These are phyloP conservation scores for Pachysandra terminalis DNA, from an alignment of 164 flowering plant genomes.

Conservation along the genomic window DNA sequence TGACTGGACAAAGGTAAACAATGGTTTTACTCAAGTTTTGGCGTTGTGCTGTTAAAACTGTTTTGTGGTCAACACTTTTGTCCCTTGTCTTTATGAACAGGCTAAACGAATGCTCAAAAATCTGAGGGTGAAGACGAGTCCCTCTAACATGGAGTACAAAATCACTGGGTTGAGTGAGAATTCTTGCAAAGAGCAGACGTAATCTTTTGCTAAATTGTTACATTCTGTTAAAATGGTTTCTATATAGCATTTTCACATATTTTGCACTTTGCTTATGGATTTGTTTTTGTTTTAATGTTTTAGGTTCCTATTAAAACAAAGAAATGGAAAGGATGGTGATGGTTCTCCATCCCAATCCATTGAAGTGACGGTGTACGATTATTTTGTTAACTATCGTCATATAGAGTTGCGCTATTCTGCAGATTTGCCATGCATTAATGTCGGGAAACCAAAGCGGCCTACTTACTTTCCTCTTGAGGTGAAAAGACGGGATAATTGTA, in stretches of 20 bases:
- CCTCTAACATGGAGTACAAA: constrained; percentile 61
- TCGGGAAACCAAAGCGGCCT: constrained; percentile 66
- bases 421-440: constrained; percentile 60
- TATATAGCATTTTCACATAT: not conserved
- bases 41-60: not conserved
- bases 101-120: constrained; percentile 72
- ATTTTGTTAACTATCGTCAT: constrained; percentile 42
- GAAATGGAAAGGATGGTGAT: constrained; percentile 22
- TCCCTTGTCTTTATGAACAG: constrained; percentile 28
- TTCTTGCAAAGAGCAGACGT: constrained; percentile 64
- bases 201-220: constrained; percentile 9
- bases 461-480: constrained; percentile 69
- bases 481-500: not conserved
- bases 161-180: constrained; percentile 82
- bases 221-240: too few species aligned
- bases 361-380: constrained; percentile 61
- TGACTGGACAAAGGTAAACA: constrained; percentile 79
- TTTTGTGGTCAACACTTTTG: not conserved
- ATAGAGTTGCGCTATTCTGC: constrained; percentile 41
- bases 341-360: constrained; percentile 14
- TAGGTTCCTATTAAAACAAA: constrained; percentile 58
- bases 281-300: not conserved
- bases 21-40: not conserved
- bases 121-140: constrained; percentile 53
- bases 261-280: not conserved